These are phyloP conservation scores for Boletellus sp. DNA, from an alignment of 768 basidiomycete genomes.

Conservation along the genomic window DNA sequence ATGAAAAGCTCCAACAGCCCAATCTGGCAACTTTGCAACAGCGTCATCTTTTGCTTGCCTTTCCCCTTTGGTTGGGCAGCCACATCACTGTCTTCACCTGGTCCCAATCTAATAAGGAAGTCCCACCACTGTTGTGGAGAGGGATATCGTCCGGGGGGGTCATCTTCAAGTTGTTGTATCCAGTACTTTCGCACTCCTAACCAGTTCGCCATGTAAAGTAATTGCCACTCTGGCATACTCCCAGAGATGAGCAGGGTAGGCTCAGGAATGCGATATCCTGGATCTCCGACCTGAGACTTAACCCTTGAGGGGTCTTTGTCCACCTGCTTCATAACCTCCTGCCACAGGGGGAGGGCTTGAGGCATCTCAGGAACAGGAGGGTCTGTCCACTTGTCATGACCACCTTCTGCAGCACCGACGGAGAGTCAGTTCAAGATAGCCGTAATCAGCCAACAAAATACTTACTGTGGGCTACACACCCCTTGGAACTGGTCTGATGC, in stretches of 20 bases:
- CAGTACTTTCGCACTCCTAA: not conserved
- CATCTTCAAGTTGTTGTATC: slow-evolving; percentile 1
- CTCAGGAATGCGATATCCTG: slow-evolving; percentile 4
- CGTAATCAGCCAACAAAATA: not conserved
- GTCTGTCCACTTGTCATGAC: not conserved
- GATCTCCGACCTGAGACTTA: not conserved
- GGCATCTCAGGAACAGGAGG: not conserved
- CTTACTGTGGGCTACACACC: not conserved
- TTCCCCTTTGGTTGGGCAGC: no score
- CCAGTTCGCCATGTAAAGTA: slow-evolving; percentile 6
- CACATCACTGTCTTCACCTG: no score
- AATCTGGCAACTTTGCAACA: not conserved
- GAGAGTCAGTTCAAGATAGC: no score
- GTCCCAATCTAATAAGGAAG: slow-evolving; percentile 1
- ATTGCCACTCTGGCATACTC: not conserved
- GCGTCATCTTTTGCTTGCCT: not conserved
- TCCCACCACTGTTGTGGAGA: slow-evolving; percentile 9
- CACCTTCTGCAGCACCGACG: no score
- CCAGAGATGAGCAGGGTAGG: not conserved
- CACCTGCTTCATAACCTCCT: not conserved
- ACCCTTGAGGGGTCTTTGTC: not conserved
- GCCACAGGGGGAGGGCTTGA: not conserved
- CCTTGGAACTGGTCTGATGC: not conserved
- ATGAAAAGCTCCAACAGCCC: no score
- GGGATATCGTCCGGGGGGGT: not conserved